Evolutionary conservation across 2,329 filamentous ascomycete genomes (phyloP).

Genomic region (Scedosporium apiospermum): DNA sequence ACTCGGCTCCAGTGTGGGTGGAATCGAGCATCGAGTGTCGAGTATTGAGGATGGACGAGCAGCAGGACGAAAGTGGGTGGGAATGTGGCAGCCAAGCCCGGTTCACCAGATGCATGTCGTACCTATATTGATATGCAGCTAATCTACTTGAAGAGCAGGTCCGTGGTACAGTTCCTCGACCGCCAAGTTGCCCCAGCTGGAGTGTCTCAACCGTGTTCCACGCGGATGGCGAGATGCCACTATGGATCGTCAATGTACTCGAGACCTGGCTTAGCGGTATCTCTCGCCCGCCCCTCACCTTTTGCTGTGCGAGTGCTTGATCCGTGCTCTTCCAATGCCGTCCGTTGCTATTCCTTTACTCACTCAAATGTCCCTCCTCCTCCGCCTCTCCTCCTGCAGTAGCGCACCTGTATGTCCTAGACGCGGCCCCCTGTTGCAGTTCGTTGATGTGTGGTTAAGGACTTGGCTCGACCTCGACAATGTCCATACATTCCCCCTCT

Average conservation of each 20-base stretch:
- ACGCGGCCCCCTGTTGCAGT: neutral
- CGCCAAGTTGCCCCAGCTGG: neutral
- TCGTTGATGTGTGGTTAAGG: neutral
- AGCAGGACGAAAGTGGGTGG: too few species aligned
- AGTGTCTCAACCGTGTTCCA: slow-evolving; percentile 2
- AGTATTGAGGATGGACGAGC: too few species aligned
- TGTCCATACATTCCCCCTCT: neutral
- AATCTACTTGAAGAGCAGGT: slow-evolving; percentile 1
- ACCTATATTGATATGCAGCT: neutral
- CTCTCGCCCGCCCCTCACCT: neutral
- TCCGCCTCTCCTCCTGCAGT: neutral
- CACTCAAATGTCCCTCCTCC: neutral
- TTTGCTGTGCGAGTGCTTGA: neutral
- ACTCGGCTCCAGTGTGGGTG: neutral
- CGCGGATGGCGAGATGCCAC: neutral
- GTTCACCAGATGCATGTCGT: neutral
- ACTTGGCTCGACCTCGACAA: neutral
- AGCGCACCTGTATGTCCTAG: neutral
- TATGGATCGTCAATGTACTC: neutral
- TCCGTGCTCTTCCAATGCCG: too few species aligned
- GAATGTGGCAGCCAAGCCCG: neutral
- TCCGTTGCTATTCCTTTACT: neutral
- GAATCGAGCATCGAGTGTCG: too few species aligned
- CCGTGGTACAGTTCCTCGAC: neutral
- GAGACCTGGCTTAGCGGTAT: neutral